Percentiles rank a stretch among this genome's conserved stretches.
Evolutionary conservation across 306 rosid species (phyloP).

Genomic region (Leucaena leucocephala): DNA sequence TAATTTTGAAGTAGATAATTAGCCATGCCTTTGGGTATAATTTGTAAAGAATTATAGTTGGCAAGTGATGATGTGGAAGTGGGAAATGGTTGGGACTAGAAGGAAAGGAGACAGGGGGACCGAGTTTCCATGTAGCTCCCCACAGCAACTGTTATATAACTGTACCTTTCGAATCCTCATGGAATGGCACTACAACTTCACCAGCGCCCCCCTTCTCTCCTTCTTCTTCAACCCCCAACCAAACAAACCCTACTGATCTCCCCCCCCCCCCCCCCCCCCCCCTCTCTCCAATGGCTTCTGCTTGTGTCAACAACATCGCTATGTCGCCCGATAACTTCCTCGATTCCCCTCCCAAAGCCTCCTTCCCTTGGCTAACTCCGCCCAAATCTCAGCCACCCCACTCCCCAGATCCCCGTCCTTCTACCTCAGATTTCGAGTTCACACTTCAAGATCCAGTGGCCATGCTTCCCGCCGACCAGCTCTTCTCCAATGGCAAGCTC

Average conservation of each 20-base stretch:
- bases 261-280: background rate
- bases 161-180: background rate
- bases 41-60: too few species aligned
- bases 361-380: constrained; percentile 69
- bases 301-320: constrained; percentile 81
- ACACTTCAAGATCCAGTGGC: constrained; percentile 69
- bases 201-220: background rate
- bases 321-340: constrained; percentile 68
- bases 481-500: constrained; percentile 86
- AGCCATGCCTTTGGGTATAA: too few species aligned
- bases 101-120: constrained; percentile 21
- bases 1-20: too few species aligned
- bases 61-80: background rate
- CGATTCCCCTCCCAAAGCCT: constrained; percentile 42
- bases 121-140: constrained; percentile 35
- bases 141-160: constrained; percentile 41
- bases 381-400: constrained; percentile 40
- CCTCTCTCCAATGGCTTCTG: constrained; percentile 71
- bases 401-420: constrained; percentile 51
- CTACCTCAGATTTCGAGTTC: constrained; percentile 72
- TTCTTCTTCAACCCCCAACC: background rate
- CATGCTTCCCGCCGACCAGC: constrained; percentile 94
- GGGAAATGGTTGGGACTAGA: background rate
- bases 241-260: background rate
- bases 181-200: background rate